A percentile compares a stretch with the other conserved stretches of the same genome.
phyloP scores from a whole-genome alignment of 495 filamentous ascomycete genomes.

The Penicillium macrosclerotiorum region DNA sequence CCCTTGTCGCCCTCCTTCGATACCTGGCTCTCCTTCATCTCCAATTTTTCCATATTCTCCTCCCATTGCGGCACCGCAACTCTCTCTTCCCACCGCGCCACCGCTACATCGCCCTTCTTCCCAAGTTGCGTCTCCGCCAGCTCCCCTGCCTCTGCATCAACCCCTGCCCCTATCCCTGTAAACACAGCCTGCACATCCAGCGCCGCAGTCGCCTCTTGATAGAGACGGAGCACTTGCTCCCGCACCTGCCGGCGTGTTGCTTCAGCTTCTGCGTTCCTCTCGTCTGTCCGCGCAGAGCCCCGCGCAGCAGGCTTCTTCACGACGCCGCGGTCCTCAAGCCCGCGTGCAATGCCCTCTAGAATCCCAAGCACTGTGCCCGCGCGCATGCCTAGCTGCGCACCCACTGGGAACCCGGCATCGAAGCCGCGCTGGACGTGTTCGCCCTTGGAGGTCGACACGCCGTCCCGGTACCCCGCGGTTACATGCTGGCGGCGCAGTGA shows the following conservation, averaged over 20 bases:
- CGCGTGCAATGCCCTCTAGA: constrained; percentile 60
- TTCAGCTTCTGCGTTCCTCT: constrained; percentile 11
- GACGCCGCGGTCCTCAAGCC: constrained; percentile 31
- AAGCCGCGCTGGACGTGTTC: constrained; percentile 76
- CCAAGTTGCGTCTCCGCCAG: constrained; percentile 24
- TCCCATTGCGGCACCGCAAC: constrained; percentile 44
- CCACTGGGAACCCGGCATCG: constrained; percentile 81
- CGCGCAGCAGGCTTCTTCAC: constrained; percentile 30
- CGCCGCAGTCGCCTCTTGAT: constrained; percentile 56
- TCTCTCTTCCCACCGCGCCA: constrained; percentile 51
- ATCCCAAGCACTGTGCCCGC: constrained; percentile 70
- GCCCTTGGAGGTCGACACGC: constrained; percentile 69
- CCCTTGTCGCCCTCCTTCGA: constrained; percentile 8
- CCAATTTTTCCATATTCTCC: constrained; percentile 44
- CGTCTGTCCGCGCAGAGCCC: constrained; percentile 7
- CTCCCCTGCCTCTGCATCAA: constrained; percentile 29
- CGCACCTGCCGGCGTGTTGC: constrained; percentile 23
- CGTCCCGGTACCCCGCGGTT: constrained; percentile 89
- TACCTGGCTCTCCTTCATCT: constrained; percentile 30
- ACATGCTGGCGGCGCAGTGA: constrained; percentile 70
- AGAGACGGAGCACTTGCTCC: constrained; percentile 38
- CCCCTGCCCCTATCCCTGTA: constrained; percentile 40
- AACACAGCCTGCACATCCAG: constrained; percentile 63
- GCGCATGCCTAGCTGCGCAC: constrained; percentile 70
- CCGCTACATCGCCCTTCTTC: constrained; percentile 34